phyloP scores from a whole-genome alignment of 164 flowering plant genomes.

The Houttuynia cordata region DNA sequence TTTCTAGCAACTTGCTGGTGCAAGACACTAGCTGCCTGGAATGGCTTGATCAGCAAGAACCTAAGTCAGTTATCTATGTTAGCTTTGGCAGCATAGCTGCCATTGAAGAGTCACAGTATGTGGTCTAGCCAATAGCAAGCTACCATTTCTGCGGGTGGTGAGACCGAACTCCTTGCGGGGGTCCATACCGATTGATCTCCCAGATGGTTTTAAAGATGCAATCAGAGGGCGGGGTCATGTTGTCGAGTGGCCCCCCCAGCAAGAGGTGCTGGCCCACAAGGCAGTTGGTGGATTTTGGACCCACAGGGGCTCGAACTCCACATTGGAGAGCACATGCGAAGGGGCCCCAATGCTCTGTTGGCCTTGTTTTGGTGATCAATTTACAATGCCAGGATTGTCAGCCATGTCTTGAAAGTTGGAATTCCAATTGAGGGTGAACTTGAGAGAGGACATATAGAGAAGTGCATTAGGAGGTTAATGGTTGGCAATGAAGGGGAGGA shows the following conservation, averaged over 20 bases:
- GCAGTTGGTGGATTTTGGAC: constrained; percentile 36
- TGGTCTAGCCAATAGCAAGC: constrained; percentile 19
- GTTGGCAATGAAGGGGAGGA: constrained; percentile 2
- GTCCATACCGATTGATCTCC: background rate
- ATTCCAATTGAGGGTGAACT: background rate
- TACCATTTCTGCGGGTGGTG: constrained; percentile 10
- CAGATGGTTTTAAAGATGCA: too few species aligned
- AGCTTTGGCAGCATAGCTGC: constrained; percentile 57
- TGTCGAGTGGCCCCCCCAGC: constrained; percentile 35
- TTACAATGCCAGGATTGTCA: background rate
- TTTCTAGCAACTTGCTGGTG: constrained; percentile 17
- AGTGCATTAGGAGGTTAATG: constrained; percentile 2
- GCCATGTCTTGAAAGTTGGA: constrained; percentile 5
- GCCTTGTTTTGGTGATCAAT: constrained; percentile 4
- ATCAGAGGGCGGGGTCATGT: constrained; percentile 17
- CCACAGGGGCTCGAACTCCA: constrained; percentile 29
- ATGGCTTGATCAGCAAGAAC: constrained; percentile 45
- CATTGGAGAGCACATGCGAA: background rate
- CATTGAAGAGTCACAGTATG: constrained; percentile 16
- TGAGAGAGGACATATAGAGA: constrained; percentile 5
- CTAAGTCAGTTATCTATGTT: constrained; percentile 42
- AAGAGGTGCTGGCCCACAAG: constrained; percentile 25
- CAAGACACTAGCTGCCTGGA: constrained; percentile 50
- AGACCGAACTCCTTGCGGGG: background rate
- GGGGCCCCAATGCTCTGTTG: constrained; percentile 3